These are phyloP conservation scores for Fraxinus velutina DNA, from an alignment of 305 asterid species.

Conservation along the genomic window DNA sequence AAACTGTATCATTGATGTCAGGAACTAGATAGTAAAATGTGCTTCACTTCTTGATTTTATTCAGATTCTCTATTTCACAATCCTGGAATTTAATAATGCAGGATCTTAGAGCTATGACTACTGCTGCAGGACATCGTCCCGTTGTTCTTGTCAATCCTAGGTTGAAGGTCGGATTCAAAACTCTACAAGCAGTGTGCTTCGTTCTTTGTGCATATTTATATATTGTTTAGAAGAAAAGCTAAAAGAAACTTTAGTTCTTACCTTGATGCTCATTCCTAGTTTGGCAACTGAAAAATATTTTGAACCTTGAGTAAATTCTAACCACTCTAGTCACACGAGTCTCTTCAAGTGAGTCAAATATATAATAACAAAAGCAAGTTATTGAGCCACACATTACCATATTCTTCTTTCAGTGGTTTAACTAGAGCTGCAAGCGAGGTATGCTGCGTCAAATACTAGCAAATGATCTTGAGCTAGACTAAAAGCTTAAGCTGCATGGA, in stretches of 20 bases:
- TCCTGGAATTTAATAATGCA: constrained; percentile 35
- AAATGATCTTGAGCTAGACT: background rate
- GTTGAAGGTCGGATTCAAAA: constrained; percentile 55
- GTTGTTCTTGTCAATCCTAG: constrained; percentile 79
- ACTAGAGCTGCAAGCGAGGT: background rate
- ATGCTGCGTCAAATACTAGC: background rate
- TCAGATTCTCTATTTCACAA: constrained; percentile 11
- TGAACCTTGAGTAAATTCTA: background rate
- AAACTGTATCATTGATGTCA: constrained; percentile 85
- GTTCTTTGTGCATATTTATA: background rate
- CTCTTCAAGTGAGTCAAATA: background rate
- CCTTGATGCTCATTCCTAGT: background rate
- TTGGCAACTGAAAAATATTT: background rate
- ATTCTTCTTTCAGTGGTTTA: background rate
- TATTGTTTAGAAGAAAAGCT: background rate
- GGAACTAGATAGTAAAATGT: constrained; percentile 24
- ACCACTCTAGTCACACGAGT: background rate
- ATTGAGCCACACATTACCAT: background rate
- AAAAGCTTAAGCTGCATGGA: background rate
- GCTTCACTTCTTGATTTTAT: constrained; percentile 13
- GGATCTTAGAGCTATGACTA: constrained; percentile 92
- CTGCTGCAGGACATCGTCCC: constrained; percentile 82
- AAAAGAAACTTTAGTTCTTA: background rate
- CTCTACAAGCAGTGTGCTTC: background rate
- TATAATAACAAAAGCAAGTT: background rate